phyloP scores from a whole-genome alignment of 75 land plant genomes.

The Pinus albicaulis region DNA sequence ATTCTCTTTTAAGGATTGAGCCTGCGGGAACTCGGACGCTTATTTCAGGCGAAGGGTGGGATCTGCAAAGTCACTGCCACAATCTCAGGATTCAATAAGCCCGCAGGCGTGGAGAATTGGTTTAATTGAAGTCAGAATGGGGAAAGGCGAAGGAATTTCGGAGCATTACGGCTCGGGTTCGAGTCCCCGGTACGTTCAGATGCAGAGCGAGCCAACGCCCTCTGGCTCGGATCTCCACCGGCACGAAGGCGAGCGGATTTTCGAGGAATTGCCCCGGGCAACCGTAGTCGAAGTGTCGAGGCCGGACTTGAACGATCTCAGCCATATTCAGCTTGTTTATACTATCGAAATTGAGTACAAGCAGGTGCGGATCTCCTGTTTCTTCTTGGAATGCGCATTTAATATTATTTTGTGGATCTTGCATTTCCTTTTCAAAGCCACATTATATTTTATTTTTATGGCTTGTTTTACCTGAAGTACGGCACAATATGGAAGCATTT shows the following conservation, averaged over 20 bases:
- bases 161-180: background rate
- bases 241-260: constrained; percentile 49
- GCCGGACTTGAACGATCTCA: constrained; percentile 71
- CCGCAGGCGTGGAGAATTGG: no score
- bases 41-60: no score
- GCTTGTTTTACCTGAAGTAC: background rate
- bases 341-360: constrained; percentile 79
- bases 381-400: background rate
- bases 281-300: constrained; percentile 71
- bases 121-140: no score
- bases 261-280: constrained; percentile 84
- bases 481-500: background rate
- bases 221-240: constrained; percentile 33
- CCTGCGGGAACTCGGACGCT: no score
- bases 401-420: background rate
- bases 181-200: constrained; percentile 49
- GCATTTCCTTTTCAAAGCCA: background rate
- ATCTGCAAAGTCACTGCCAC: no score
- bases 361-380: constrained; percentile 33
- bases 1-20: no score
- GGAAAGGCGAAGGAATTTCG: no score
- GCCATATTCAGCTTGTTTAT: constrained; percentile 72
- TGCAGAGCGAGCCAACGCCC: constrained; percentile 53
- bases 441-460: no score
- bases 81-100: no score